Conservation (phyloP, 192 early-diverging fungal genomes). For the Mortierella claussenii region DNA sequence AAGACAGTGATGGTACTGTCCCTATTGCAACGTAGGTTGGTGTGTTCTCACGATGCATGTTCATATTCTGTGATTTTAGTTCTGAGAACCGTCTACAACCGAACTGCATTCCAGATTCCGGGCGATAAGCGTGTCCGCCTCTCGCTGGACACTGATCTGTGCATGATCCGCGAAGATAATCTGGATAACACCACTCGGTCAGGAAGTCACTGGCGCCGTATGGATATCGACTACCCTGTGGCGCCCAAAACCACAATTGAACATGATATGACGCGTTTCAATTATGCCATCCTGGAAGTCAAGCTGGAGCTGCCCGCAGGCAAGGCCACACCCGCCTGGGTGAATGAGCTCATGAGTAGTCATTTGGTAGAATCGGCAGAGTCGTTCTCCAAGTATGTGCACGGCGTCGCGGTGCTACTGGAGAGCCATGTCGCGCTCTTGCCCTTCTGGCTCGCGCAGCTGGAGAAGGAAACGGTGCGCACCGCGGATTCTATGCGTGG, state of each 20-base stretch:
- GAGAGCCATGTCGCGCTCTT: conserved; percentile 68
- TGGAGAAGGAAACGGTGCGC: conserved; percentile 42
- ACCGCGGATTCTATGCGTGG: conserved; percentile 39
- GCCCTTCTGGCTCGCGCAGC: conserved; percentile 68
- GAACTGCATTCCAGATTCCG: conserved; percentile 98
- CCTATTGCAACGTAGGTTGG: too few species aligned
- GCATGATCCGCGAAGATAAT: conserved; percentile 96
- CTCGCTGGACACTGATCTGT: conserved; percentile 94
- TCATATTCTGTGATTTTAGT: conserved; percentile 53
- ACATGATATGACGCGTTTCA: conserved; percentile 88
- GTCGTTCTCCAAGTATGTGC: conserved; percentile 89
- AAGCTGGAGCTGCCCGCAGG: conserved; percentile 81
- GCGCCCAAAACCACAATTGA: conserved; percentile 82
- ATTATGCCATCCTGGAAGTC: conserved; percentile 93
- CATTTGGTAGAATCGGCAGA: conserved; percentile 83
- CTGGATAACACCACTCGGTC: conserved; percentile 75
- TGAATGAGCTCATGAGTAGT: conserved; percentile 74
- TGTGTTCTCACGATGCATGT: too few species aligned
- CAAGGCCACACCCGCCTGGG: conserved; percentile 79
- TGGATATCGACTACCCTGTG: conserved; percentile 71
- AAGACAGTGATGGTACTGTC: neutral
- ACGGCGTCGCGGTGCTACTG: conserved; percentile 80
- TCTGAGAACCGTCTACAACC: conserved; percentile 94
- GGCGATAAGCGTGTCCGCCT: conserved; percentile 94
- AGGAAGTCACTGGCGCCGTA: conserved; percentile 92